Percentiles rank a stretch among this genome's conserved stretches.
Evolutionary conservation across 352 stramenopile species (phyloP).

Genomic region (Phytophthora agathidicida): DNA sequence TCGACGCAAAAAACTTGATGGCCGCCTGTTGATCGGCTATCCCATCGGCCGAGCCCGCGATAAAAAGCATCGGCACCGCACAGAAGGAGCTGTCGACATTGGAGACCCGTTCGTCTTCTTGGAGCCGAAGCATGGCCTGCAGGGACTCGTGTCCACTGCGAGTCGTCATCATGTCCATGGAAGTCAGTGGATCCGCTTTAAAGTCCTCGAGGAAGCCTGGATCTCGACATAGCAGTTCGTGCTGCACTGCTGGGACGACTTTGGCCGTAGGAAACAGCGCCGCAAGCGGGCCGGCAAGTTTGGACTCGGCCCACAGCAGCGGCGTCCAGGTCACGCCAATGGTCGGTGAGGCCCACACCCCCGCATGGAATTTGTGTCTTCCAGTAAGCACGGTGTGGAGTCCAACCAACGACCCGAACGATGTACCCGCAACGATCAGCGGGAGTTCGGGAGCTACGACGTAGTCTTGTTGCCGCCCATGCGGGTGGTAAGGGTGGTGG

Average conservation of each 20-base stretch:
- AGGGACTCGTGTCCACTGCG: constrained; percentile 42
- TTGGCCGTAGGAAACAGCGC: constrained; percentile 37
- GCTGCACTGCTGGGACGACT: constrained; percentile 37
- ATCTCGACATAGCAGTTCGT: constrained; percentile 44
- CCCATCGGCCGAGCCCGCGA: constrained; percentile 52
- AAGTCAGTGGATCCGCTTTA: constrained; percentile 41
- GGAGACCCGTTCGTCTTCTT: constrained; percentile 33
- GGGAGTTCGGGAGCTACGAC: constrained; percentile 18
- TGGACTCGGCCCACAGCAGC: constrained; percentile 32
- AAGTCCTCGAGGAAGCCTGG: constrained; percentile 43
- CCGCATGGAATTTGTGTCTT: constrained; percentile 43
- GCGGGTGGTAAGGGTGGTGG: constrained; percentile 34
- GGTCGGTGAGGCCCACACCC: constrained; percentile 38
- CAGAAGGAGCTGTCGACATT: constrained; percentile 30
- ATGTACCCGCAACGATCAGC: constrained; percentile 41
- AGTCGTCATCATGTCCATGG: constrained; percentile 40
- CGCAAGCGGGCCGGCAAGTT: constrained; percentile 28
- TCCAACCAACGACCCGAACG: constrained; percentile 42
- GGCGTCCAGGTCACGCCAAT: constrained; percentile 42
- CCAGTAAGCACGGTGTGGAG: constrained; percentile 44
- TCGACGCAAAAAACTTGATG: constrained; percentile 48
- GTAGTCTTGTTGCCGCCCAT: constrained; percentile 13
- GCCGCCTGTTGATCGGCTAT: constrained; percentile 49
- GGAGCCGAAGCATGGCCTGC: constrained; percentile 41
- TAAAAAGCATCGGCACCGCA: constrained; percentile 35